phyloP scores from a whole-genome alignment of 495 filamentous ascomycete species.

The Pyrenopolyporus hunteri region DNA sequence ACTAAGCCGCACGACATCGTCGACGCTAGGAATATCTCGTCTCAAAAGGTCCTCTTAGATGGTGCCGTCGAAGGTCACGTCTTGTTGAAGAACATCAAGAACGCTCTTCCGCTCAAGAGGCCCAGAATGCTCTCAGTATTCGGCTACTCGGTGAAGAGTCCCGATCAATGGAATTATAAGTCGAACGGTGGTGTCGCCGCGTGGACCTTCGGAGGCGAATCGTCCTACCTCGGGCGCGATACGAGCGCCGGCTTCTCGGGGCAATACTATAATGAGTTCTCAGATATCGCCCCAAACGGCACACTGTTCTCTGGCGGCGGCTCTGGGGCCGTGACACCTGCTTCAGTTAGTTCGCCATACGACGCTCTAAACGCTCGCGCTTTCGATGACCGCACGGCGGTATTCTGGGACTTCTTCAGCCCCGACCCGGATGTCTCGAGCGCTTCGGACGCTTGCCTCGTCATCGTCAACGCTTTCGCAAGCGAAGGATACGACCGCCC shows the following conservation, averaged over 20 bases:
- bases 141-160: slow-evolving; percentile 43
- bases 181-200: slow-evolving; percentile 44
- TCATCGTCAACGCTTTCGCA: slow-evolving; percentile 60
- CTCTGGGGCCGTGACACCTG: slow-evolving; percentile 57
- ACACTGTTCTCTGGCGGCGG: slow-evolving; percentile 57
- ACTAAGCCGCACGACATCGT: slow-evolving; percentile 55
- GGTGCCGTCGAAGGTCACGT: slow-evolving; percentile 54
- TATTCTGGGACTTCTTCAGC: slow-evolving; percentile 46
- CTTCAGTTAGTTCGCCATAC: slow-evolving; percentile 55
- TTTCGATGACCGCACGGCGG: slow-evolving; percentile 52
- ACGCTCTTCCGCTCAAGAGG: slow-evolving; percentile 53
- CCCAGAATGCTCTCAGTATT: slow-evolving; percentile 44
- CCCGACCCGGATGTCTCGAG: slow-evolving; percentile 36
- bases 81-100: slow-evolving; percentile 58
- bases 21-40: slow-evolving; percentile 43
- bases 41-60: slow-evolving; percentile 39
- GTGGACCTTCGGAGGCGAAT: slow-evolving; percentile 35
- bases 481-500: slow-evolving; percentile 52
- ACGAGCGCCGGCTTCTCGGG: slow-evolving; percentile 27
- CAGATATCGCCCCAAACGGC: slow-evolving; percentile 42
- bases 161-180: slow-evolving; percentile 43
- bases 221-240: slow-evolving; percentile 43
- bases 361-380: slow-evolving; percentile 56
- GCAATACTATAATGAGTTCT: slow-evolving; percentile 39
- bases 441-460: slow-evolving; percentile 62